A percentile compares a stretch with the other conserved stretches of the same genome.
Evolutionary conservation across 305 asterid genomes (phyloP).

Genomic region (Vinca major): DNA sequence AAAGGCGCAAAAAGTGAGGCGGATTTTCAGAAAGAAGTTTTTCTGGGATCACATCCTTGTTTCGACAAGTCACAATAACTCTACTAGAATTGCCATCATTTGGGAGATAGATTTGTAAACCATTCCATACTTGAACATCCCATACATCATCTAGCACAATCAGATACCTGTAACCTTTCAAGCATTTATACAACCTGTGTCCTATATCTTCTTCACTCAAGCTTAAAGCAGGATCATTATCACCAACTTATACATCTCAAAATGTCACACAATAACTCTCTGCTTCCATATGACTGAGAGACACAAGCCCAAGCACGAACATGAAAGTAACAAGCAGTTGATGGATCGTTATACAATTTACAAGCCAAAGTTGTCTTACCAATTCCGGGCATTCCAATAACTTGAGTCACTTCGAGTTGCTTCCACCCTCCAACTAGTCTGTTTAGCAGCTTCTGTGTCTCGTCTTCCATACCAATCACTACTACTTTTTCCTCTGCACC

Average conservation of each 20-base stretch:
- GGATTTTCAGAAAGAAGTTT: neutral
- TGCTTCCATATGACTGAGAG: constrained; percentile 1
- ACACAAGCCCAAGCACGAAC: constrained; percentile 7
- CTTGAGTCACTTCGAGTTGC: constrained; percentile 3
- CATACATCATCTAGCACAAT: constrained; percentile 16
- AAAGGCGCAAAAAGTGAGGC: neutral
- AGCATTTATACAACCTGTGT: neutral
- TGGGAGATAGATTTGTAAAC: constrained; percentile 3
- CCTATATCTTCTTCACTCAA: constrained; percentile 14
- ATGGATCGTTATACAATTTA: neutral
- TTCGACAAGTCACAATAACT: constrained; percentile 5
- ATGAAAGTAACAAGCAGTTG: constrained; percentile 5
- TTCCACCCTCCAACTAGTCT: constrained; percentile 6
- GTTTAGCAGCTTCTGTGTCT: neutral
- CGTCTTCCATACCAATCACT: constrained; percentile 3
- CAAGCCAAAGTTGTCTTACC: constrained; percentile 16
- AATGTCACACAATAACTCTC: constrained; percentile 1
- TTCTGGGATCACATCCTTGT: neutral
- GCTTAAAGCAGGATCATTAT: neutral
- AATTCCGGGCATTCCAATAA: constrained; percentile 12
- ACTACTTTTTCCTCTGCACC: too few relatives aligned
- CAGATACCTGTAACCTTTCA: constrained; percentile 6
- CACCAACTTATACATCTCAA: neutral
- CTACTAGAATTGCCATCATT: constrained; percentile 5
- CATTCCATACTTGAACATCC: constrained; percentile 4